These are phyloP conservation scores for Tolypocladium tundrense DNA, from an alignment of 2,329 filamentous ascomycete genomes.

Conservation along the genomic window DNA sequence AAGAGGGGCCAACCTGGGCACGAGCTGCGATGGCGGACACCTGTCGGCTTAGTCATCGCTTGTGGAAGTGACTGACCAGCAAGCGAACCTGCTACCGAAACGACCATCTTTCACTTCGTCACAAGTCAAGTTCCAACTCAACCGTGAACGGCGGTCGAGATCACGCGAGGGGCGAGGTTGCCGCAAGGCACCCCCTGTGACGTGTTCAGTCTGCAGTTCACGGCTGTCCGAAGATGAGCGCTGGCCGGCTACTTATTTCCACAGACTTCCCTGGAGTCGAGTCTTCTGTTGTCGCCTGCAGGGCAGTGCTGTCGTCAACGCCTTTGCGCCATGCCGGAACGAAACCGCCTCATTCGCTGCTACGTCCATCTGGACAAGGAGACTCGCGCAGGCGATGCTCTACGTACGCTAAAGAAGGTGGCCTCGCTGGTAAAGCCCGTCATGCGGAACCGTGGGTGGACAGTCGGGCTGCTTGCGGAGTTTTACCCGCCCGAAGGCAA, in stretches of 20 bases:
- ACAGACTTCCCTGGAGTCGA: no score
- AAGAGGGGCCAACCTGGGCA: no score
- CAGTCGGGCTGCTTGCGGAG: constrained; percentile 67
- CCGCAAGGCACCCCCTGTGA: background rate
- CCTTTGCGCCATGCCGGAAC: constrained; percentile 6
- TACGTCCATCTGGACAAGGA: constrained; percentile 39
- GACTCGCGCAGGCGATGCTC: constrained; percentile 37
- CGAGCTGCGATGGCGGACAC: background rate
- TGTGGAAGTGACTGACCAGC: background rate
- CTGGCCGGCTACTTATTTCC: background rate
- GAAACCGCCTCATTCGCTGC: constrained; percentile 33
- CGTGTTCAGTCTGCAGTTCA: background rate
- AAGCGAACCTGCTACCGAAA: background rate
- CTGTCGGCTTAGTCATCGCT: background rate
- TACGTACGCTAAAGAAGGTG: constrained; percentile 62
- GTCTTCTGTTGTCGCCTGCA: background rate
- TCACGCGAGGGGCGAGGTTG: background rate
- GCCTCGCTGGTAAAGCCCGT: constrained; percentile 89
- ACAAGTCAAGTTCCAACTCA: background rate
- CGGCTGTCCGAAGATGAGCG: background rate
- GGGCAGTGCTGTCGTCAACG: no score
- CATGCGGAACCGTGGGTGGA: constrained; percentile 81
- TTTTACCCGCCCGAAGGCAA: constrained; percentile 71
- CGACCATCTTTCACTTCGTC: background rate
- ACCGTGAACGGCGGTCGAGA: background rate